Base-by-base conservation (phyloP, 176 grass and related monocot species). In the Aegilops tauschii region DNA sequence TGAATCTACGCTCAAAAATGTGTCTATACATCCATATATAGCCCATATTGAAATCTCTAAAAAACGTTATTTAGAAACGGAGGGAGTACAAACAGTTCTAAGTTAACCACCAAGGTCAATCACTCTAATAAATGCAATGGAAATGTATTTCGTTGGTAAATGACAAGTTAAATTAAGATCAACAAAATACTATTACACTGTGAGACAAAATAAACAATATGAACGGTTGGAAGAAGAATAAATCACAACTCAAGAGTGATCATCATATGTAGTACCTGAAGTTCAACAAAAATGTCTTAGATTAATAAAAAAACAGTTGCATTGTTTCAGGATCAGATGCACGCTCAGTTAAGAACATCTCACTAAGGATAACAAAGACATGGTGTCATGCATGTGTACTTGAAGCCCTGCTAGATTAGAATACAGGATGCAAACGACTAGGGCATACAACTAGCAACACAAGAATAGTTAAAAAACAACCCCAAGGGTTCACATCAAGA, bases 101-200 rank as follows among this genome's bases (percentile, higher is more conserved):
- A 98, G 88, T 83, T 92, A 90, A 66, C 95, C 93, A 23, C 93
- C 93, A 1, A 98, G 90, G 45, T 91, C 93, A 8, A 98, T 40
- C 78, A 95, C 95, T 87, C 95, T 93, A n/a, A 98, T 98, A 86
- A 98, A 98, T 80, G 91, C 91, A 77, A 95, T 40, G 39, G 8
- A 10, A 42, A 42, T 42, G 39, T 9, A 42, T 42, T 42, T 42
- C 8, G 8, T 42, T 42, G 39, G 39, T 42, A 73, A 63, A 47
- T 14, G 72, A 62, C 9, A 25, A 52, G 63, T 54, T 81, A 87
- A 82, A 32, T 23, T 81, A 65, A 45, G 30, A n/a, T 42, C 20
- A 28, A 66, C 36, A 6, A 14, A 75, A 77, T 44, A 42, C 39
- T 42, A 78, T 9, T 18, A 49, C 21, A 69, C 4, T 36, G 44